These are phyloP conservation scores for Psilocybe tampanensis DNA, from an alignment of 768 basidiomycete genomes.

Conservation along the genomic window DNA sequence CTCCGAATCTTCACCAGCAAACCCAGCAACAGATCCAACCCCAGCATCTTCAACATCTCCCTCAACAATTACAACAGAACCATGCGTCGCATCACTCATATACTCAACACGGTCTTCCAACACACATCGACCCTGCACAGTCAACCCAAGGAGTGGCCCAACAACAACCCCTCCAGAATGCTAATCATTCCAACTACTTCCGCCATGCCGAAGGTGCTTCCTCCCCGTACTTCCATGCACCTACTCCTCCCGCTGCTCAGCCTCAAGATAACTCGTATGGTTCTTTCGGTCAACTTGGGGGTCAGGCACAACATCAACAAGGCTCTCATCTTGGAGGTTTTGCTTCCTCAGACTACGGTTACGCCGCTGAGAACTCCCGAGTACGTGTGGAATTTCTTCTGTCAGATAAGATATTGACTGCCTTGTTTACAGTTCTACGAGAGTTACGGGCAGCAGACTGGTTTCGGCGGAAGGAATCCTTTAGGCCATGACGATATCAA, in stretches of 20 bases:
- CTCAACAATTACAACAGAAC: slow-evolving; percentile 46
- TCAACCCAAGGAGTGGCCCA: slow-evolving; percentile 36
- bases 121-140: slow-evolving; percentile 66
- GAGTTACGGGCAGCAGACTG: slow-evolving; percentile 63
- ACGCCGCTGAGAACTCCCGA: slow-evolving; percentile 57
- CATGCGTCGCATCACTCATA: slow-evolving; percentile 53
- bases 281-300: slow-evolving; percentile 64
- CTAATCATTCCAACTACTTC: slow-evolving; percentile 63
- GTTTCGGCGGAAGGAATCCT: slow-evolving; percentile 64
- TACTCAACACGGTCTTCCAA: slow-evolving; percentile 64
- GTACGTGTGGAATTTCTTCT: slow-evolving; percentile 27
- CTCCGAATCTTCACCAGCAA: slow-evolving; percentile 39
- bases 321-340: slow-evolving; percentile 59
- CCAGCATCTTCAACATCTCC: slow-evolving; percentile 42
- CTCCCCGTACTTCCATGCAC: slow-evolving; percentile 72
- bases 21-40: slow-evolving; percentile 35
- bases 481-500: slow-evolving; percentile 80
- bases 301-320: slow-evolving; percentile 63
- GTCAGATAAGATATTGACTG: slow-evolving; percentile 18
- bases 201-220: slow-evolving; percentile 58
- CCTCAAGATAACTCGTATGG: slow-evolving; percentile 65
- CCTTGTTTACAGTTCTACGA: slow-evolving; percentile 73
- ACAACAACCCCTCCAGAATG: slow-evolving; percentile 44
- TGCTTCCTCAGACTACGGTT: slow-evolving; percentile 65
- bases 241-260: slow-evolving; percentile 72